Conservation (phyloP, 2,329 filamentous ascomycete genomes). For the Chaetoscypha palmicola region DNA sequence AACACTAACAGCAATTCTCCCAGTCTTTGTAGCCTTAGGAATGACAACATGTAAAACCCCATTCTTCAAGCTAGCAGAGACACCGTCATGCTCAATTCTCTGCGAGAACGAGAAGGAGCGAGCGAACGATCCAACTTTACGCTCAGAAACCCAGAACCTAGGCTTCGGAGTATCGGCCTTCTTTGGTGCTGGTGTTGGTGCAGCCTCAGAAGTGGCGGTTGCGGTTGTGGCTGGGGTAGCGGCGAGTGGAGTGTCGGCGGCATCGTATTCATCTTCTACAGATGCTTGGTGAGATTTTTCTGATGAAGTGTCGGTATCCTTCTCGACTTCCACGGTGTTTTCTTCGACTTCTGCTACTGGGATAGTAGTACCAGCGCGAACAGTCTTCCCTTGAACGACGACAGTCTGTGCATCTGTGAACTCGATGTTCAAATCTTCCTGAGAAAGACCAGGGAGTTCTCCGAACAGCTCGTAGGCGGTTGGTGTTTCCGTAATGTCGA, state of each 20-base stretch:
- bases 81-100: conserved; percentile 53
- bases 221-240: conserved; percentile 13
- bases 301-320: conserved; percentile 25
- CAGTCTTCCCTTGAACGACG: conserved; percentile 50
- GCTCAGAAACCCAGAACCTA: conserved; percentile 66
- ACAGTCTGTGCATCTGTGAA: conserved; percentile 72
- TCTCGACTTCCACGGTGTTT: conserved; percentile 36
- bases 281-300: conserved; percentile 24
- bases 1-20: conserved; percentile 43
- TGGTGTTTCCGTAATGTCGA: conserved; percentile 66
- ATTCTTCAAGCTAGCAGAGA: conserved; percentile 55
- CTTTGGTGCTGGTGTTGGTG: conserved; percentile 32
- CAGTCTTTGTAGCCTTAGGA: conserved; percentile 56
- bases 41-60: conserved; percentile 57
- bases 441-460: conserved; percentile 67
- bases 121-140: conserved; percentile 58
- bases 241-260: conserved; percentile 20
- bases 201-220: conserved; percentile 32
- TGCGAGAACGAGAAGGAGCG: conserved; percentile 61
- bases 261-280: conserved; percentile 25
- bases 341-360: conserved; percentile 45
- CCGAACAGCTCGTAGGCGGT: conserved; percentile 68
- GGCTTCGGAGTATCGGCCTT: conserved; percentile 35
- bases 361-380: conserved; percentile 50
- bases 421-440: conserved; percentile 67